phyloP scores from a whole-genome alignment of 306 rosid genomes.

The Casuarina equisetifolia region DNA sequence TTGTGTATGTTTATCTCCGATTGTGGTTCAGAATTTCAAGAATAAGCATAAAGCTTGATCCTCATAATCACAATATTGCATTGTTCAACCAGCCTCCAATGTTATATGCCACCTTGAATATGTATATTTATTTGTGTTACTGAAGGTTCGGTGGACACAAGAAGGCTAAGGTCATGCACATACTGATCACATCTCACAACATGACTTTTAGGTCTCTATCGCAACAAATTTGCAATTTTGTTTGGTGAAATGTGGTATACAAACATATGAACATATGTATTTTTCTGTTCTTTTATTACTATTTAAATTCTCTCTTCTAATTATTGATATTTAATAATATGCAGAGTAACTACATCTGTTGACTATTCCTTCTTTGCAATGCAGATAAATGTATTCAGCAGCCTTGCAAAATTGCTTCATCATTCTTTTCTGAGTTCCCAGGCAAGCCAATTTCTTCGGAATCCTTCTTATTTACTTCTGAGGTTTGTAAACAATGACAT shows the following conservation, averaged over 20 bases:
- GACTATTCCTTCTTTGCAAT: constrained; percentile 15
- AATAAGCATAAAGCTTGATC: neutral
- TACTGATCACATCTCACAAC: neutral
- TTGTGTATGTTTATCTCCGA: too few species aligned
- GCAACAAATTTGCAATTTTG: neutral
- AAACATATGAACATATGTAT: neutral
- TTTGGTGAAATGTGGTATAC: neutral
- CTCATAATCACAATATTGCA: neutral
- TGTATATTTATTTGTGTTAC: too few species aligned
- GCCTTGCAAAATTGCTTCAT: constrained; percentile 43
- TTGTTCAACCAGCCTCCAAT: neutral
- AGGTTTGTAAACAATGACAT: constrained; percentile 32
- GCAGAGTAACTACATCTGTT: neutral
- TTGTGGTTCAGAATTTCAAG: neutral
- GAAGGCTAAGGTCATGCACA: neutral
- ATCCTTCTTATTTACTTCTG: constrained; percentile 43
- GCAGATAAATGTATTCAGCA: constrained; percentile 42
- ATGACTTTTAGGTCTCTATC: neutral
- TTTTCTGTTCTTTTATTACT: neutral
- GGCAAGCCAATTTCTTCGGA: constrained; percentile 37
- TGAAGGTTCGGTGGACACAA: neutral
- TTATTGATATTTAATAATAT: neutral
- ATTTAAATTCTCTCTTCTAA: neutral
- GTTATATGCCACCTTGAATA: neutral
- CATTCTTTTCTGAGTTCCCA: constrained; percentile 33